Evolutionary conservation across 352 stramenopile genomes (phyloP), one percentile per base, ranked within the genome.

Genomic region (Globisporangium solare): DNA sequence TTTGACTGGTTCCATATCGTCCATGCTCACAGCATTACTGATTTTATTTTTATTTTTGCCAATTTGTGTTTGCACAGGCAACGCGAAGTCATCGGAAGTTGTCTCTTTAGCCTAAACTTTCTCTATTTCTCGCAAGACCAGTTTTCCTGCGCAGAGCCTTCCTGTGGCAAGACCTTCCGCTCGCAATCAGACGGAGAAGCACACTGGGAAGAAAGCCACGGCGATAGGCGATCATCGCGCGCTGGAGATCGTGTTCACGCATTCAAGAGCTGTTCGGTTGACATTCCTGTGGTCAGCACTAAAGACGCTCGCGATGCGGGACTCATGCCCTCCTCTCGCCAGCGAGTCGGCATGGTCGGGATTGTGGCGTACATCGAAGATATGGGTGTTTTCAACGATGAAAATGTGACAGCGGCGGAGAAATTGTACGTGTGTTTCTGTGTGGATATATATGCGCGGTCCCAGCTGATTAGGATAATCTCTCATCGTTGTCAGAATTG

Each of bases 71-170:
- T 58, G 13, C 48, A 2, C 17, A 59, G 42, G 2, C 41, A 52
- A 12, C 12, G 14, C 11, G 27, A 59, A 21, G 6, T 55, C 0
- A 58, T 80, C 2, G 79, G 73, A 18, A 75, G 48, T 37, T 66
- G 72, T 6, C 54, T 79, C 12, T 92, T 92, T 63, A 89, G 74
- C 52, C 62, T 92, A n/a, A 88, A 79, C 54, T 92, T 86, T 40
- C 46, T 92, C 14, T 89, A 71, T 54, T 88, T 80, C 35, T 89
- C 81, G 1, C 66, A 85, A 52, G 64, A 83, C 22, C 60, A 45
- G 1, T 78, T 72, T 51, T 73, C 61, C 47, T 91, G 81, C 32
- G 56, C 74, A 4, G 57, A 68, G 21, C 11, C 61, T 1, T 46
- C 59, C 0, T 89, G 79, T 47, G 57, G 63, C 0, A 45, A 59